phyloP scores from a whole-genome alignment of 1,139 yeast species.

The Zygoascus meyerae region DNA sequence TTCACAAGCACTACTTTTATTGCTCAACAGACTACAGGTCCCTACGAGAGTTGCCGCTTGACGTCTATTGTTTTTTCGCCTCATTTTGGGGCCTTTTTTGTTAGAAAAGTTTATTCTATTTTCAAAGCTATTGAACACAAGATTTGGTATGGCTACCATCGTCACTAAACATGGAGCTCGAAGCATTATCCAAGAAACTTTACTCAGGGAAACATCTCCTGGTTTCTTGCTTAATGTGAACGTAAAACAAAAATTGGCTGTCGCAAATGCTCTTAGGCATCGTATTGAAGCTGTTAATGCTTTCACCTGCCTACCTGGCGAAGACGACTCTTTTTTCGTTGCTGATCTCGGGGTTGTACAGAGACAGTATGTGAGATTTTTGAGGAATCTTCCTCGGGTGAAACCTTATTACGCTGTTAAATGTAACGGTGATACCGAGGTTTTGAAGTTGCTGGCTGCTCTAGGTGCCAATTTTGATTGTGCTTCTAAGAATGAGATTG shows the following conservation, averaged over 20 bases:
- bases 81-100: constrained; percentile 15
- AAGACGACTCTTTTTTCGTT: constrained; percentile 82
- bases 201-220: not conserved
- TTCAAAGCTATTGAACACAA: constrained; percentile 4
- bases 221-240: not conserved
- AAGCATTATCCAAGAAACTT: not conserved
- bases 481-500: constrained; percentile 85
- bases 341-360: constrained; percentile 75
- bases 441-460: constrained; percentile 51
- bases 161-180: not conserved
- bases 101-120: constrained; percentile 12
- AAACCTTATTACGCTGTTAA: constrained; percentile 89
- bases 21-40: constrained; percentile 5
- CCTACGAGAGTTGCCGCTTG: constrained; percentile 24
- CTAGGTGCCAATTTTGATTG: constrained; percentile 85
- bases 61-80: constrained; percentile 14
- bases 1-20: constrained; percentile 4
- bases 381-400: constrained; percentile 57
- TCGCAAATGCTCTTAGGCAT: constrained; percentile 24
- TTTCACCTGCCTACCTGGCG: constrained; percentile 65
- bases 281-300: constrained; percentile 42
- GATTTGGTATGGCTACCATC: constrained; percentile 8
- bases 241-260: constrained; percentile 13
- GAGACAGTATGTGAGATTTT: constrained; percentile 61
- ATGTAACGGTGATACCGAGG: constrained; percentile 71